phyloP scores from a whole-genome alignment of 2,329 filamentous ascomycete genomes.

The Neoascochyta sp. region DNA sequence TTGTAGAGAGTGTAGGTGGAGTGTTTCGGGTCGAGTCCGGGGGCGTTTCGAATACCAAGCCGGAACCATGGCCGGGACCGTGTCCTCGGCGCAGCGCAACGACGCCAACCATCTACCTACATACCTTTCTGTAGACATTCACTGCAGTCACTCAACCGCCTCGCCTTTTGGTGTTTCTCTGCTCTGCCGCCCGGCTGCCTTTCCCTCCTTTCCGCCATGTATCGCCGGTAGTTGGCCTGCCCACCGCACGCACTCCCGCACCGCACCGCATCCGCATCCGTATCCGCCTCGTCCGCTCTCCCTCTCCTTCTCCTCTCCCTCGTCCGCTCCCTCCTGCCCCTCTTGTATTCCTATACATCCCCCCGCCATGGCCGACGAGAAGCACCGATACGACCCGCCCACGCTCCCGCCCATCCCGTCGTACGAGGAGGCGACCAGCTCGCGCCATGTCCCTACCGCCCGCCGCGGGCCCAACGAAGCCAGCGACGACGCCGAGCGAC shows the following conservation, averaged over 20 bases:
- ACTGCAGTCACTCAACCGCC: background rate
- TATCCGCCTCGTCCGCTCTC: no score
- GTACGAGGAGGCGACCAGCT: slow-evolving; percentile 75
- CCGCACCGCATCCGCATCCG: slow-evolving; percentile 7
- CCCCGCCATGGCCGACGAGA: slow-evolving; percentile 40
- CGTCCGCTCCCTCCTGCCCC: no score
- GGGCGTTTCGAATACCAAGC: no score
- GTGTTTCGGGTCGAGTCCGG: no score
- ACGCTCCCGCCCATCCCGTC: slow-evolving; percentile 70
- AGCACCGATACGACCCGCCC: slow-evolving; percentile 38
- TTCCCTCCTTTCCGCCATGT: slow-evolving; percentile 6
- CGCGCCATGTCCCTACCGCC: slow-evolving; percentile 48
- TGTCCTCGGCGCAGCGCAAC: no score
- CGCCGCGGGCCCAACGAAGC: slow-evolving; percentile 55
- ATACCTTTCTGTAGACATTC: no score
- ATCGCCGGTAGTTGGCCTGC: no score
- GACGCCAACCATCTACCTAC: no score
- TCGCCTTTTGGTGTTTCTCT: background rate
- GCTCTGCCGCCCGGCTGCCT: slow-evolving; percentile 1
- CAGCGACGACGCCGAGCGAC: slow-evolving; percentile 69
- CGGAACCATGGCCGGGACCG: no score
- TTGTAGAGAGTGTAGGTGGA: slow-evolving; percentile 13
- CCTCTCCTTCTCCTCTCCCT: no score
- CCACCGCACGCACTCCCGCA: slow-evolving; percentile 9
- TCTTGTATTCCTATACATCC: no score